Conservation (phyloP, 306 rosid species). For the Comarum palustre region DNA sequence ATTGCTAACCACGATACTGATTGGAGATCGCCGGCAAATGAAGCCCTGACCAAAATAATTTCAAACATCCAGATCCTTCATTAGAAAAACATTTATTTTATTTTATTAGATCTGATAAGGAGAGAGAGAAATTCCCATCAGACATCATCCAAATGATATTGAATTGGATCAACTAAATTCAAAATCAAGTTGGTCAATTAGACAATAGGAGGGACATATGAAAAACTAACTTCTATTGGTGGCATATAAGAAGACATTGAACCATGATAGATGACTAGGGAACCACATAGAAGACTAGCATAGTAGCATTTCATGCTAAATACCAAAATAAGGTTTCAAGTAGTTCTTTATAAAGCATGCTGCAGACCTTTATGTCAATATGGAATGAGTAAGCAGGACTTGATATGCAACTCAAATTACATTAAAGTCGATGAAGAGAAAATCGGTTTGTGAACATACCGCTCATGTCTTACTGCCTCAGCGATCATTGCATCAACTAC, state of each 20-base stretch:
- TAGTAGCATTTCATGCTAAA: neutral
- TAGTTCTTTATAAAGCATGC: slow-evolving; percentile 1
- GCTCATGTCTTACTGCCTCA: slow-evolving; percentile 71
- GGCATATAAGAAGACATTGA: neutral
- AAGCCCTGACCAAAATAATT: slow-evolving; percentile 47
- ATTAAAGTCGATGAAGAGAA: slow-evolving; percentile 14
- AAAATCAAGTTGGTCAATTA: neutral
- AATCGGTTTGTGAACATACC: slow-evolving; percentile 43
- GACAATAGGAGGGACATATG: slow-evolving; percentile 10
- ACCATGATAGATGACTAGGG: neutral
- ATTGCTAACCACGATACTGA: slow-evolving; percentile 74
- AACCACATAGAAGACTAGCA: neutral
- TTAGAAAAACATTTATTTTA: neutral
- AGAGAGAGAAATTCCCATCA: slow-evolving; percentile 10
- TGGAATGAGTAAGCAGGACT: neutral
- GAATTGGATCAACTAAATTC: neutral
- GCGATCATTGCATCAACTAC: slow-evolving; percentile 93
- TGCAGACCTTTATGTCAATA: neutral
- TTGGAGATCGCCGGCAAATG: slow-evolving; percentile 82
- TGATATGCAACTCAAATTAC: slow-evolving; percentile 16
- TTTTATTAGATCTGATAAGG: neutral
- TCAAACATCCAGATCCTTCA: slow-evolving; percentile 3
- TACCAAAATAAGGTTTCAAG: neutral
- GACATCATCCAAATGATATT: neutral
- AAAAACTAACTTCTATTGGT: neutral